These are phyloP conservation scores for Salicornia ramosissima DNA, from an alignment of 148 eudicot genomes.

Conservation along the genomic window DNA sequence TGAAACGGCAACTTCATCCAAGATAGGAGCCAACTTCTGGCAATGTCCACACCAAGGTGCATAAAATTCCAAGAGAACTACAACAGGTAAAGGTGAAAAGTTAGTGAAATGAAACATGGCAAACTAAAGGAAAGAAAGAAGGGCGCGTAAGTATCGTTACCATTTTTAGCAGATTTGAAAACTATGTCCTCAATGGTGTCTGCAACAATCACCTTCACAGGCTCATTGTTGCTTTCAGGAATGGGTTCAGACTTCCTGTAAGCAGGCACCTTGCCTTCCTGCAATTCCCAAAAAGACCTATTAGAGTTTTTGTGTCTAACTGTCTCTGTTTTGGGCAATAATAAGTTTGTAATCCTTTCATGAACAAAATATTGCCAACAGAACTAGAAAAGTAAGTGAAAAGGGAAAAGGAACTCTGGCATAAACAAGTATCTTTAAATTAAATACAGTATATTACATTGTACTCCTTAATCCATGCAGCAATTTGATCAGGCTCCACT, in stretches of 20 bases:
- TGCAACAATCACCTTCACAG: slow-evolving; percentile 46
- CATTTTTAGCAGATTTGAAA: slow-evolving; percentile 37
- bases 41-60: slow-evolving; percentile 57
- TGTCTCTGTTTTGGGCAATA: too few relatives aligned
- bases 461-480: slow-evolving; percentile 75
- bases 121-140: not conserved
- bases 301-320: not conserved
- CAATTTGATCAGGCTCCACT: slow-evolving; percentile 69
- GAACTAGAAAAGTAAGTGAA: not conserved
- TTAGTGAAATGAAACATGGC: not conserved
- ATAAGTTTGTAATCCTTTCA: not conserved
- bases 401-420: not conserved
- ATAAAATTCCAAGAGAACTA: slow-evolving; percentile 47
- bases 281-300: slow-evolving; percentile 1
- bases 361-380: not conserved
- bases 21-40: slow-evolving; percentile 40
- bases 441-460: slow-evolving; percentile 46
- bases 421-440: too few relatives aligned
- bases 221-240: slow-evolving; percentile 39
- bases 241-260: slow-evolving; percentile 40
- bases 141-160: slow-evolving; percentile 16
- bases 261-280: slow-evolving; percentile 39
- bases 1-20: slow-evolving; percentile 43
- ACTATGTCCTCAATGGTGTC: slow-evolving; percentile 37
- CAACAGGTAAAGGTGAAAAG: not conserved